Base-by-base conservation (phyloP, 1,139 yeast genomes). In the Diutina catenulata region DNA sequence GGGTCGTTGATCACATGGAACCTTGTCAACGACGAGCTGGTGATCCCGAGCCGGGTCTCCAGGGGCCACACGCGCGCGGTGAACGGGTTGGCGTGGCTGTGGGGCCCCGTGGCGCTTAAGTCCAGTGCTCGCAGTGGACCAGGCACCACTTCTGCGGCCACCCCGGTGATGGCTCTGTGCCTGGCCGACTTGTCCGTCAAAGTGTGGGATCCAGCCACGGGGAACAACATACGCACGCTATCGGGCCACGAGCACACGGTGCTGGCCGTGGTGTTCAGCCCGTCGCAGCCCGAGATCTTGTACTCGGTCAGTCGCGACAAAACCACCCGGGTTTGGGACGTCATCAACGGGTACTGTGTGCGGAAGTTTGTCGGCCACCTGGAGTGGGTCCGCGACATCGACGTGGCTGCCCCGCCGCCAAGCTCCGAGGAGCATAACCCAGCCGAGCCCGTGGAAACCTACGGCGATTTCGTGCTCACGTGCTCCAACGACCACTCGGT, bases 181-280 rank as follows among this genome's bases (percentile, higher is more conserved):
- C 80, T 93, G 0, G 69, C 87, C 0, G 97, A 88, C 54, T 58
- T 86, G 40, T 64, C 76, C 15, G 70, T 84, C 43, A 80, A 80
- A 50, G 59, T 83, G 2, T 83, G 91, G 87, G 80, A 76, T 48
- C 68, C 72, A 1, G 11, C 28, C 22, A 56, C 63, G 16, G 73
- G 73, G 48, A 66, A 68, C 36, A 77, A 80, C 38, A 55, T 76
- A 3, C 66, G 86, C 36, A 77, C 87, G 0, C 59, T 88, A 16
- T 61, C 77, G 1, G 96, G 96, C n/a, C 97, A 88, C 56, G 94
- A 87, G 44, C 95, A 87, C 55, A 77, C 93, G 2, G 76, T 88
- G 0, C 81, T 94, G 0, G 64, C 76, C 1, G 61, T 84, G 10
- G 60, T 64, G 20, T 80, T 82, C 53, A 61, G 68, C 2, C 49